These are phyloP conservation scores for Colletotrichum abscissum DNA, from an alignment of 2,329 filamentous ascomycete genomes.

Conservation along the genomic window DNA sequence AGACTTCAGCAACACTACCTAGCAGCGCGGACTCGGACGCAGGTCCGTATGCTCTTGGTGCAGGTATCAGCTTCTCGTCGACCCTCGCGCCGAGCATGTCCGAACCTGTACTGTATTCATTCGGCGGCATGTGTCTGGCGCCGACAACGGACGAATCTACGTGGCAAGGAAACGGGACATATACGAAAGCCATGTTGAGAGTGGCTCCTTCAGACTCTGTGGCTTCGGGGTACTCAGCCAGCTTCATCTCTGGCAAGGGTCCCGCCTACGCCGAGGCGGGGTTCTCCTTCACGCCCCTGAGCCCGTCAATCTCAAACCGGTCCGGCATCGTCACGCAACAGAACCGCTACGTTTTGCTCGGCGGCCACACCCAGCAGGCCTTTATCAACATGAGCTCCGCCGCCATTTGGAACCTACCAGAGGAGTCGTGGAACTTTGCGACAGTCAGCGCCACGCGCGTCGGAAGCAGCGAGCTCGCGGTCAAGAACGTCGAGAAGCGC, in stretches of 20 bases:
- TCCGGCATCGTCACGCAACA: conserved; percentile 76
- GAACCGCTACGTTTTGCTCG: conserved; percentile 82
- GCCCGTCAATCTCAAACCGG: conserved; percentile 75
- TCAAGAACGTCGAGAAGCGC: conserved; percentile 50
- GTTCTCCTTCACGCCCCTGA: conserved; percentile 82
- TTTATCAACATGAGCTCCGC: conserved; percentile 96
- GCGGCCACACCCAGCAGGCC: conserved; percentile 83
- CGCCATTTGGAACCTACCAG: conserved; percentile 86
- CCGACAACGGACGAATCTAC: conserved; percentile 51
- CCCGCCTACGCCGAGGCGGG: conserved; percentile 77
- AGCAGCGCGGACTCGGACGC: conserved; percentile 38
- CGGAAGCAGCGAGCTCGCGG: conserved; percentile 66
- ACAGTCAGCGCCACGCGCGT: conserved; percentile 56
- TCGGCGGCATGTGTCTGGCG: conserved; percentile 89
- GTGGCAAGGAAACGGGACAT: conserved; percentile 78
- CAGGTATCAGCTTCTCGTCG: conserved; percentile 75
- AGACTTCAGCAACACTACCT: conserved; percentile 41
- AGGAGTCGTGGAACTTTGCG: conserved; percentile 88
- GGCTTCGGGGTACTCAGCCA: conserved; percentile 47
- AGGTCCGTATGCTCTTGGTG: conserved; percentile 63
- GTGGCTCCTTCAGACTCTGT: conserved; percentile 59
- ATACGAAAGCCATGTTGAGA: conserved; percentile 83
- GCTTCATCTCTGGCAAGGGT: conserved; percentile 56
- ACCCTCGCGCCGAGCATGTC: conserved; percentile 64
- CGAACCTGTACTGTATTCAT: conserved; percentile 74